Conservation (phyloP, 2,329 filamentous ascomycete genomes). For the Stemphylium lycopersici region DNA sequence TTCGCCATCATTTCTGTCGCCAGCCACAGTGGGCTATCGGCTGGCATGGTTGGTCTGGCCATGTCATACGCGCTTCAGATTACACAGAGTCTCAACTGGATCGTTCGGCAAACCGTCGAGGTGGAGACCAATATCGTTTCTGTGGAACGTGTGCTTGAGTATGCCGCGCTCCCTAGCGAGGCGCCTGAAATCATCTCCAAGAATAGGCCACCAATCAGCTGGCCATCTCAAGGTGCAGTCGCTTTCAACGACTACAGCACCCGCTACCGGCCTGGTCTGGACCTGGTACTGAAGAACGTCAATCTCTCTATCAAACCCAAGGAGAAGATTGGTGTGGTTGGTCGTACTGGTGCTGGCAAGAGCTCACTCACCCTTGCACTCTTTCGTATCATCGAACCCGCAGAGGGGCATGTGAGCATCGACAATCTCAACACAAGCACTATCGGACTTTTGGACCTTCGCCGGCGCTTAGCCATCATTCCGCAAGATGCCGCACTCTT, state of each 20-base stretch:
- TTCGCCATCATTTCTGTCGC: constrained; percentile 83
- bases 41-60: constrained; percentile 84
- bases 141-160: constrained; percentile 96
- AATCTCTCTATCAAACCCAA: constrained; percentile 90
- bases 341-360: constrained; percentile 94
- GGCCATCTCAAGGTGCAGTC: constrained; percentile 88
- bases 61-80: constrained; percentile 99
- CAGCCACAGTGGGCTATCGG: constrained; percentile 65
- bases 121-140: constrained; percentile 99
- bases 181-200: constrained; percentile 92
- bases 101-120: constrained; percentile 96
- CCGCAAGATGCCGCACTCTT: constrained; percentile 97
- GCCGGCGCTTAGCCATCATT: constrained; percentile 91
- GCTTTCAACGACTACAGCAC: constrained; percentile 94
- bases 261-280: constrained; percentile 85
- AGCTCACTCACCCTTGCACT: constrained; percentile 89
- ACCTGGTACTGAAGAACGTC: constrained; percentile 92
- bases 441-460: constrained; percentile 88
- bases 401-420: constrained; percentile 82
- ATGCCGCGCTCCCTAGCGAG: constrained; percentile 88
- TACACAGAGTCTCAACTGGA: constrained; percentile 97
- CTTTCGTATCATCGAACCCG: constrained; percentile 94
- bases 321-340: constrained; percentile 98
- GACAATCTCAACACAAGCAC: constrained; percentile 87
- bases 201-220: constrained; percentile 83